A percentile compares a stretch with the other conserved stretches of the same genome.
These are phyloP conservation scores for Theobroma cacao DNA, from an alignment of 345 rosid species.

Conservation along the genomic window DNA sequence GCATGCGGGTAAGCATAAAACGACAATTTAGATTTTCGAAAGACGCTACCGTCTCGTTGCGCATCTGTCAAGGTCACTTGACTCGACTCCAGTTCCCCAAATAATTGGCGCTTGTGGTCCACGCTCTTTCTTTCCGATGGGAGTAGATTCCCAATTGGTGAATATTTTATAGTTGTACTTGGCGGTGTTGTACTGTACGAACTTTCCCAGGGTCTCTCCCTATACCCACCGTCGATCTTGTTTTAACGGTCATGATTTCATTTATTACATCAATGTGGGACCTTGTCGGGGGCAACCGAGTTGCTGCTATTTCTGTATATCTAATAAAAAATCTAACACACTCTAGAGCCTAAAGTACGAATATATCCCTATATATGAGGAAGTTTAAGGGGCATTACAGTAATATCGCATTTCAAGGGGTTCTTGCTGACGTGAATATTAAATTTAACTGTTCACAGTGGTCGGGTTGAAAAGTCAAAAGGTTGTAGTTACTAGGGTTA, in stretches of 20 bases:
- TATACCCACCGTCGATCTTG: constrained; percentile 31
- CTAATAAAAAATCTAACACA: constrained; percentile 37
- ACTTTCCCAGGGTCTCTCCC: constrained; percentile 12
- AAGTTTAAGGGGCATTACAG: not conserved
- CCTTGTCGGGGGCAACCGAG: not conserved
- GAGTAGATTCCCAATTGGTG: not conserved
- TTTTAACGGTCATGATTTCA: constrained; percentile 31
- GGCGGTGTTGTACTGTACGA: constrained; percentile 31
- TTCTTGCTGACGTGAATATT: not conserved
- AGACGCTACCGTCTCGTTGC: not conserved
- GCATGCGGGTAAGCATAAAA: not conserved
- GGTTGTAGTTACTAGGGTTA: too few relatives aligned
- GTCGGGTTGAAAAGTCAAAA: too few relatives aligned
- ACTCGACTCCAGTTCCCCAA: not conserved
- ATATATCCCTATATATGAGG: not conserved
- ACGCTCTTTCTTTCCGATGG: constrained; percentile 18
- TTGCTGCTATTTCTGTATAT: constrained; percentile 21
- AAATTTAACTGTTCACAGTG: too few relatives aligned
- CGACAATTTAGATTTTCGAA: constrained; percentile 1
- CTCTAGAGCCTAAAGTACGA: constrained; percentile 6
- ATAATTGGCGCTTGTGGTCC: not conserved
- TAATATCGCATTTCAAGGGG: not conserved
- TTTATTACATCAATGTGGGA: constrained; percentile 7
- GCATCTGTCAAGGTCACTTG: not conserved
- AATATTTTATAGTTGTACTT: constrained; percentile 15